Conservation (phyloP, 75 land plant genomes). For the Pinus tabuliformis region DNA sequence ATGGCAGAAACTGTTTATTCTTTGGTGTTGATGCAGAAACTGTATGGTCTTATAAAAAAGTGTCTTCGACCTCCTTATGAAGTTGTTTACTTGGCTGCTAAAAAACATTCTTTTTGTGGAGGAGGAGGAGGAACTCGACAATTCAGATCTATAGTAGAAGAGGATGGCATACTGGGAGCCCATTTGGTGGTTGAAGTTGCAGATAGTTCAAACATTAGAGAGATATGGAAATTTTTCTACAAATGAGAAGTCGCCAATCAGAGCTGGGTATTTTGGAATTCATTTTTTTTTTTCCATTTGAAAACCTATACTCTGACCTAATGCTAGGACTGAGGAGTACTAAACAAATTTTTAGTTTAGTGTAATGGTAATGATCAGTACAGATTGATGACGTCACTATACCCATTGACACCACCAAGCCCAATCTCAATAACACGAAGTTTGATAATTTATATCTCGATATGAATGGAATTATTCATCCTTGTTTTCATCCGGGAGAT, state of each 20-base stretch:
- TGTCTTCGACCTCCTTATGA: conserved; percentile 81
- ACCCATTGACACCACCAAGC: conserved; percentile 45
- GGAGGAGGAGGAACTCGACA: conserved; percentile 46
- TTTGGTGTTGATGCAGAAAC: conserved; percentile 45
- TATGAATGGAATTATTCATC: conserved; percentile 85
- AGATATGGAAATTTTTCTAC: conserved; percentile 92
- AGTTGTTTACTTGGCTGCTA: conserved; percentile 64
- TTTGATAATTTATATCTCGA: conserved; percentile 79
- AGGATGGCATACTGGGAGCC: conserved; percentile 73
- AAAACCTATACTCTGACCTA: neutral
- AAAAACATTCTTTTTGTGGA: conserved; percentile 52
- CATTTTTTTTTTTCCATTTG: neutral
- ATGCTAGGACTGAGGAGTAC: neutral
- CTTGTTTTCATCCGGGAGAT: conserved; percentile 86
- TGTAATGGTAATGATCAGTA: neutral
- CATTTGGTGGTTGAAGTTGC: conserved; percentile 69
- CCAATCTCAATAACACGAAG: conserved; percentile 65
- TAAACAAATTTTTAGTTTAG: neutral
- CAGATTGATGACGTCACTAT: conserved; percentile 18
- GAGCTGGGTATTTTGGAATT: neutral
- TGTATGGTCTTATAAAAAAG: conserved; percentile 66
- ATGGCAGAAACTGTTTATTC: conserved; percentile 64
- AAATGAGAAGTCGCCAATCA: conserved; percentile 27
- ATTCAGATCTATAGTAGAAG: too few species aligned
- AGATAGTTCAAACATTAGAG: conserved; percentile 67